Percentiles rank a stretch among this genome's conserved stretches.
Evolutionary conservation across 305 asterid species (phyloP).

Genomic region (Solanum hybrid): DNA sequence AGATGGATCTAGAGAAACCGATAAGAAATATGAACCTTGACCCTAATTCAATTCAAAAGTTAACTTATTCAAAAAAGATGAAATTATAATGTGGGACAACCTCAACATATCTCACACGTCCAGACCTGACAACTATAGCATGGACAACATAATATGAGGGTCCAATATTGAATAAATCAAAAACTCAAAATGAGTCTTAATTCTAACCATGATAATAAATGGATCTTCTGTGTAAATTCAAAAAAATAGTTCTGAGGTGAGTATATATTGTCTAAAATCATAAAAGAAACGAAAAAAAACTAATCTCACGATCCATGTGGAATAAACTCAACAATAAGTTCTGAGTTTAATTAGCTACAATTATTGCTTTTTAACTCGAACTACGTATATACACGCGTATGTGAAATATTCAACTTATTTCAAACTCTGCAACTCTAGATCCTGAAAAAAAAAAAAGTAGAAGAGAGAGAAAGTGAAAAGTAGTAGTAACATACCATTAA

Average conservation of each 20-base stretch:
- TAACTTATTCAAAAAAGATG: neutral
- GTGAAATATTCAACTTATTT: neutral
- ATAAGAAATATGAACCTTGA: neutral
- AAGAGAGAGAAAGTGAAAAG: neutral
- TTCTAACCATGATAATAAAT: neutral
- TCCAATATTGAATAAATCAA: neutral
- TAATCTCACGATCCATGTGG: neutral
- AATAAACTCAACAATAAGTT: neutral
- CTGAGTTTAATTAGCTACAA: neutral
- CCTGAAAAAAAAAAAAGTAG: neutral
- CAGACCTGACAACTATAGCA: neutral
- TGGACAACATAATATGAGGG: neutral
- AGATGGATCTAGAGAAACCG: neutral
- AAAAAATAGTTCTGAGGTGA: neutral
- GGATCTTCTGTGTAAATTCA: neutral
- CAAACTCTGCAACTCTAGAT: neutral
- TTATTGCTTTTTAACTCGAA: neutral
- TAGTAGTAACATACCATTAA: neutral
- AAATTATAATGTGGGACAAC: neutral
- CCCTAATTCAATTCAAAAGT: neutral
- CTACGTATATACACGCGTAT: neutral
- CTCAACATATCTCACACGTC: neutral
- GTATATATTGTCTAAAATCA: neutral
- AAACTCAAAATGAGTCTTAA: neutral
- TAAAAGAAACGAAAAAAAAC: neutral